Evolutionary conservation across 1,284 basidiomycete genomes (phyloP), one percentile per base, ranked within the genome.

Genomic region (Irpex sp.): DNA sequence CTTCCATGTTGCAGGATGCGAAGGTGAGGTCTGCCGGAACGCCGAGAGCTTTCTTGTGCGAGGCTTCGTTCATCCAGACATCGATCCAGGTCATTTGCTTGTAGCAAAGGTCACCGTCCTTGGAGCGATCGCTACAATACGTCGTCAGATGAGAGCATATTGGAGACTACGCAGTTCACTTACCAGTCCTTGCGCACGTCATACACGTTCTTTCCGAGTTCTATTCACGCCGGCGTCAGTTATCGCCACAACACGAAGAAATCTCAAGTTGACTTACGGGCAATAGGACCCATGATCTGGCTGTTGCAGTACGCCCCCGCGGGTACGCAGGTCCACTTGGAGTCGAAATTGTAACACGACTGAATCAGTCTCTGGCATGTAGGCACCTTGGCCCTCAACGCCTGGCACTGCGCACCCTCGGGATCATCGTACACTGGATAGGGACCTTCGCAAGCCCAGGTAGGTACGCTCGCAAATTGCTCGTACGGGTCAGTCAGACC

Each of bases 31-130:
- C 75, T 28, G 85, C 78, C 63, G 83, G 77, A 28, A 88, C 93
- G 61, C 93, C 93, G 58, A 96, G 82, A 47, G 85, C 83, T 45
- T 81, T 81, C 79, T 93, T 93, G 74, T 87, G 79, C 61, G 80
- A 79, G 4, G 84, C 80, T 56, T 82, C 74, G 71, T 93, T 93
- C 79, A 94, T 81, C 83, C 86, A 94, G 1, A 77, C 82, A 66
- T 92, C 89, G 67, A 94, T 86, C 87, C 88, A 93, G 37, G 75
- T 71, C 82, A 94, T 87, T 74, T 95, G 81, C 63, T 76, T 78
- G 75, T 93, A 93, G 76, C 90, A 93, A 1, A 91, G 77, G 16
- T 81, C 77, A 21, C 87, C 87, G 67, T 93, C 87, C 72, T 83
- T 81, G 60, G 81, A 74, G 59, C 85, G 81, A 71, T 89, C 82